Evolutionary conservation across 345 rosid species (phyloP).

Genomic region (Gossypium ekmanianum): DNA sequence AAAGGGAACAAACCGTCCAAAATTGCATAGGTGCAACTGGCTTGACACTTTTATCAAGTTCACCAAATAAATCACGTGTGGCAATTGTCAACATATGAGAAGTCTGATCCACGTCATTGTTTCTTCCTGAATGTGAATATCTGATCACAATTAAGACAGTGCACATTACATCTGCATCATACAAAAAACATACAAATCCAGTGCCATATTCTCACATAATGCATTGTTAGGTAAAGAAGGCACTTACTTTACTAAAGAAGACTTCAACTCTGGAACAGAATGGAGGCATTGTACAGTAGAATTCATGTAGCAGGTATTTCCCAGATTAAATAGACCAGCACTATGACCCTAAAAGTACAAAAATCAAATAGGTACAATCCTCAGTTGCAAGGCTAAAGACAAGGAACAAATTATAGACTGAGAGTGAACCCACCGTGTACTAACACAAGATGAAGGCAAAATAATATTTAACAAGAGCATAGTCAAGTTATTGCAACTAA

Average conservation of each 20-base stretch:
- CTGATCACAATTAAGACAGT: slow-evolving; percentile 20
- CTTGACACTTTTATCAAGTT: slow-evolving; percentile 80
- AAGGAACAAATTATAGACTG: slow-evolving; percentile 1
- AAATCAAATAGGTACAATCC: background rate
- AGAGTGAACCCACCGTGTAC: background rate
- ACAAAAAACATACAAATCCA: background rate
- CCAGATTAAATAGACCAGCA: slow-evolving; percentile 80
- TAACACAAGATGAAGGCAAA: background rate
- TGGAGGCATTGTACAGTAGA: slow-evolving; percentile 93
- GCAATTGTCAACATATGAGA: slow-evolving; percentile 95
- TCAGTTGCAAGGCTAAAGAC: slow-evolving; percentile 6
- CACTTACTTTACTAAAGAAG: slow-evolving; percentile 61
- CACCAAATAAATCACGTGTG: slow-evolving; percentile 78
- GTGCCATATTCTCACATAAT: background rate
- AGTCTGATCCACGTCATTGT: slow-evolving; percentile 50
- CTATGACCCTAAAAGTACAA: slow-evolving; percentile 74
- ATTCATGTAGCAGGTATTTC: slow-evolving; percentile 50
- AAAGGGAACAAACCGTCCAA: slow-evolving; percentile 73
- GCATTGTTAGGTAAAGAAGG: background rate
- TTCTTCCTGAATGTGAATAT: slow-evolving; percentile 6
- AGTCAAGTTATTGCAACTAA: background rate
- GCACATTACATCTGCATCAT: slow-evolving; percentile 11
- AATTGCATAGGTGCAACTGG: slow-evolving; percentile 93
- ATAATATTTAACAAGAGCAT: background rate
- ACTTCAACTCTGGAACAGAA: slow-evolving; percentile 95